Evolutionary conservation across 2,329 filamentous ascomycete genomes (phyloP).

Genomic region (Arthrobotrys pseudoclavata): DNA sequence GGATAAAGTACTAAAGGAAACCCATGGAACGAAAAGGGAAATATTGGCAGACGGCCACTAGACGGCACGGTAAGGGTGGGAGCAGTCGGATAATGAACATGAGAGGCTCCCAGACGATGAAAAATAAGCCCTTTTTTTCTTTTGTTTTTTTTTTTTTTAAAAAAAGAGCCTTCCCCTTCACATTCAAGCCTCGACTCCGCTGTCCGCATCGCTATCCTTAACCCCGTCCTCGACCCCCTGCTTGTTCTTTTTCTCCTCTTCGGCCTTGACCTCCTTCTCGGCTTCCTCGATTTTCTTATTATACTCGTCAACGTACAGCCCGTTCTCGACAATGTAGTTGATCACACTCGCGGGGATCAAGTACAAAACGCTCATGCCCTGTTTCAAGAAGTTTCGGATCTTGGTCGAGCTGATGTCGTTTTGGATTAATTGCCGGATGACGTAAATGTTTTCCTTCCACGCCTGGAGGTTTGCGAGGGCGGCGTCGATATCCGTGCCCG

Average conservation of each 20-base stretch:
- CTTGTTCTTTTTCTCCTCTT: constrained; percentile 11
- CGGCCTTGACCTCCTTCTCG: constrained; percentile 66
- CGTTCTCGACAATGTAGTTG: constrained; percentile 78
- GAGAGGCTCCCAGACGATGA: neutral
- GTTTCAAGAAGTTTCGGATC: constrained; percentile 82
- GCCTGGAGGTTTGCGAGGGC: constrained; percentile 83
- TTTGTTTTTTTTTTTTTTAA: neutral
- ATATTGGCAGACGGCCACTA: constrained; percentile 10
- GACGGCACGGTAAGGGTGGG: neutral
- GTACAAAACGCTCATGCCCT: constrained; percentile 86
- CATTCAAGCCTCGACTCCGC: constrained; percentile 50
- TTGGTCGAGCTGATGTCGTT: constrained; percentile 87
- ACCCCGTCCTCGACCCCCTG: constrained; percentile 6
- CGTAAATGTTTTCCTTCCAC: constrained; percentile 83
- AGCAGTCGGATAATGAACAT: constrained; percentile 17
- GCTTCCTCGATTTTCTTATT: constrained; percentile 68
- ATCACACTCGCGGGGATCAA: constrained; percentile 80
- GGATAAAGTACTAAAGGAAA: constrained; percentile 9
- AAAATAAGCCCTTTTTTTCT: no score
- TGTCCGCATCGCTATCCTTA: constrained; percentile 50
- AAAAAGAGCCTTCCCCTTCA: neutral
- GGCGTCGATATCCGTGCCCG: constrained; percentile 88
- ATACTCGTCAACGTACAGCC: constrained; percentile 74
- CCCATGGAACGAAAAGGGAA: constrained; percentile 9
- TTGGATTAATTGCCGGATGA: constrained; percentile 88